phyloP scores from a whole-genome alignment of 768 basidiomycete species.

The Auriculariales sp. region DNA sequence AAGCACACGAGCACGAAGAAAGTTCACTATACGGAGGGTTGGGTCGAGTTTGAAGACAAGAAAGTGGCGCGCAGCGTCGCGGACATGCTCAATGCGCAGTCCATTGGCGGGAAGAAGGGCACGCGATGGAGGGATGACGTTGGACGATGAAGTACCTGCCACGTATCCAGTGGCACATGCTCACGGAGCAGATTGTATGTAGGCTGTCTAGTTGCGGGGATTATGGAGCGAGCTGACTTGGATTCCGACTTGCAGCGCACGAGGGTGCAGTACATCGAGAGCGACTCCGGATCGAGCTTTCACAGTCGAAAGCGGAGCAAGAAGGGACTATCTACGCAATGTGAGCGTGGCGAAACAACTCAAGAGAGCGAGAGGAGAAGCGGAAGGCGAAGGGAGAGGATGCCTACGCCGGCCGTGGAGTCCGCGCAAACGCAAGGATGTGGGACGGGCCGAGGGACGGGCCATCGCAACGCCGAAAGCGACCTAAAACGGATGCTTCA shows the following conservation, averaged over 20 bases:
- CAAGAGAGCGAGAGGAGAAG: slow-evolving; percentile 60
- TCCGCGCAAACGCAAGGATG: slow-evolving; percentile 1
- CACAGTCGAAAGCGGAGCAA: slow-evolving; percentile 79
- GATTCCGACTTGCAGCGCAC: no score
- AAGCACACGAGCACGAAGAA: slow-evolving; percentile 78
- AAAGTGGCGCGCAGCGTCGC: slow-evolving; percentile 79
- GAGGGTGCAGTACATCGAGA: slow-evolving; percentile 82
- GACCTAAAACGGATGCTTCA: slow-evolving; percentile 11
- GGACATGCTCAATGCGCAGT: slow-evolving; percentile 89
- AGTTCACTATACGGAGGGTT: slow-evolving; percentile 86
- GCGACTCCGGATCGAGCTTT: slow-evolving; percentile 80
- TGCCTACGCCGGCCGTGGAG: slow-evolving; percentile 10
- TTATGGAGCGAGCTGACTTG: slow-evolving; percentile 5
- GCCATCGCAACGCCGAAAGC: slow-evolving; percentile 31
- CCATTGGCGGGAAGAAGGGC: slow-evolving; percentile 88
- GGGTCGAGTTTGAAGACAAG: slow-evolving; percentile 97
- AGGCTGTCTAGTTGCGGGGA: slow-evolving; percentile 9
- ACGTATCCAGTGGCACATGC: slow-evolving; percentile 97
- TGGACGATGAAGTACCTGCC: slow-evolving; percentile 99
- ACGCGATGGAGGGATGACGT: slow-evolving; percentile 89
- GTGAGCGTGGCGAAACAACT: slow-evolving; percentile 84
- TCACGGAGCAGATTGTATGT: slow-evolving; percentile 95
- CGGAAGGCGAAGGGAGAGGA: slow-evolving; percentile 12
- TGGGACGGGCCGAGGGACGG: slow-evolving; percentile 34
- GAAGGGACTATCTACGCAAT: slow-evolving; percentile 82